These are phyloP conservation scores for Elongisporangium undulatum DNA, from an alignment of 352 stramenopile species.

Conservation along the genomic window DNA sequence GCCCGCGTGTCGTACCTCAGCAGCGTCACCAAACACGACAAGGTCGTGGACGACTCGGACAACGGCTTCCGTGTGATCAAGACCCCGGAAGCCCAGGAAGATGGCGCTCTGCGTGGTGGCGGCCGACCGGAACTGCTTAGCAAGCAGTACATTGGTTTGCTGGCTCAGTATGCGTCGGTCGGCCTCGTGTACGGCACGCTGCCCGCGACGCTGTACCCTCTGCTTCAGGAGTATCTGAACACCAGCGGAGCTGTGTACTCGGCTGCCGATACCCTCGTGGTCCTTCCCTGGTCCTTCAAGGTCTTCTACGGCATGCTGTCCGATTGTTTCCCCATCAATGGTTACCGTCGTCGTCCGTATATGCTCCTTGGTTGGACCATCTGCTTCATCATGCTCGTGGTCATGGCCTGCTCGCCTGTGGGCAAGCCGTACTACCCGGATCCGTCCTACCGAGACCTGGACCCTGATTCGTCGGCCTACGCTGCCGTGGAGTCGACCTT, in stretches of 20 bases:
- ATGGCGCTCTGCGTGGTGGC: constrained; percentile 7
- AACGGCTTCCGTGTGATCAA: not conserved
- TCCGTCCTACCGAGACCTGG: constrained; percentile 2
- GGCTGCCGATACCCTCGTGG: constrained; percentile 19
- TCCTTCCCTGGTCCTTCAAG: constrained; percentile 39
- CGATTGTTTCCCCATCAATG: constrained; percentile 20
- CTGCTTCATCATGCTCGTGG: constrained; percentile 17
- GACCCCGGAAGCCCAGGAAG: not conserved
- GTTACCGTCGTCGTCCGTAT: constrained; percentile 31
- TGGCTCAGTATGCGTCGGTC: constrained; percentile 45
- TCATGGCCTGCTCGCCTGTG: constrained; percentile 18
- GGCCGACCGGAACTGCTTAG: constrained; percentile 9
- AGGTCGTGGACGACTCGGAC: constrained; percentile 7
- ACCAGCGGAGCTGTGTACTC: constrained; percentile 19
- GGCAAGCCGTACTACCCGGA: constrained; percentile 29
- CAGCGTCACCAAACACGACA: constrained; percentile 13
- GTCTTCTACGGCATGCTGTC: constrained; percentile 20
- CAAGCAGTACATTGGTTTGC: constrained; percentile 25
- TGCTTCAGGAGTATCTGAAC: constrained; percentile 27
- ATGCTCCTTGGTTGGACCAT: constrained; percentile 31
- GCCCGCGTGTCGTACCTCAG: constrained; percentile 12
- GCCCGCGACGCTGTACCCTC: constrained; percentile 25
- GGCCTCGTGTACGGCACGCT: constrained; percentile 38
- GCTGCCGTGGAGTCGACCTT: constrained; percentile 16
- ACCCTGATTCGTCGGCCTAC: constrained; percentile 12